Evolutionary conservation across 208 protist species (phyloP).

Genomic region (Ichthyophonus hoferi): DNA sequence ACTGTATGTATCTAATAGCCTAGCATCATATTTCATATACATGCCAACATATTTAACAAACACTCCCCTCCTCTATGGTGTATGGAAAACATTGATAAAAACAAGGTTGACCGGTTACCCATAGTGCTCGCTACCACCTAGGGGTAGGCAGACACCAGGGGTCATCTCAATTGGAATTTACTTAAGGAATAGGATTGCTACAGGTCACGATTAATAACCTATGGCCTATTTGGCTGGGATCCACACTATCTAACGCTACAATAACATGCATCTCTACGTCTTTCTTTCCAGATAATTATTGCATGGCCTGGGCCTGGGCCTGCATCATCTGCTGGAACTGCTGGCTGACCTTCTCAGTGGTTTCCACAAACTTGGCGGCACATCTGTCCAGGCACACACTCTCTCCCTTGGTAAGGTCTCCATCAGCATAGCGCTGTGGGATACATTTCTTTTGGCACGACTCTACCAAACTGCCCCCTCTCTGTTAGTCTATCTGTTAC

Average conservation of each 20-base stretch:
- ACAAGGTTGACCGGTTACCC: not conserved
- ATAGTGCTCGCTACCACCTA: not conserved
- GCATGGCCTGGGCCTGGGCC: not conserved
- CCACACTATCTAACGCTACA: no score
- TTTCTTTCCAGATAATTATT: not conserved
- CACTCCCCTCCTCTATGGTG: no score
- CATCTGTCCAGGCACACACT: constrained; percentile 26
- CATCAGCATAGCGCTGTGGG: not conserved
- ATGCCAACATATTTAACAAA: no score
- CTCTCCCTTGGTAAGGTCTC: constrained; percentile 37
- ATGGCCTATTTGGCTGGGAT: no score
- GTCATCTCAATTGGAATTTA: no score
- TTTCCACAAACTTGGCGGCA: constrained; percentile 1
- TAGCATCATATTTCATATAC: no score
- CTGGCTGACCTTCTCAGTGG: not conserved
- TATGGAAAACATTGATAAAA: no score
- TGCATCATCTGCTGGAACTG: not conserved
- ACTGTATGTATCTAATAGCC: no score
- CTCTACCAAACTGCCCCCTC: constrained; percentile 5
- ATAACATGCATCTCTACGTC: not conserved
- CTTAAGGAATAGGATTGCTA: no score
- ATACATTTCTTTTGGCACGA: constrained; percentile 37
- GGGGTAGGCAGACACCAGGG: not conserved
- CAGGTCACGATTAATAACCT: no score
- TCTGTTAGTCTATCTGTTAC: not conserved